Base-by-base conservation (phyloP, 805 yeast genomes). In the Barnettozyma vustinii region DNA sequence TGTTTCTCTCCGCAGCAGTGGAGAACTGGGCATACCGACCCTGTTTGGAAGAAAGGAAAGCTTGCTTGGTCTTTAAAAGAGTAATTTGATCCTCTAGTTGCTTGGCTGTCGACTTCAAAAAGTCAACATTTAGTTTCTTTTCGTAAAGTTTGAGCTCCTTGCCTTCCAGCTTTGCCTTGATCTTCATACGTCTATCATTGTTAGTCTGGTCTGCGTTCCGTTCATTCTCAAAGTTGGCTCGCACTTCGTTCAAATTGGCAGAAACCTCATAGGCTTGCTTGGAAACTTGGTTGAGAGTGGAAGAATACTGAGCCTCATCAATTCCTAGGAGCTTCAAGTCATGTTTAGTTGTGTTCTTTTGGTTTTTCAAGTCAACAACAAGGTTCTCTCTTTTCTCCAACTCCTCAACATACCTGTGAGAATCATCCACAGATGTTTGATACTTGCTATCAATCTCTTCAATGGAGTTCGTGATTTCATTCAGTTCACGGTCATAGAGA, bases 401-500 rank as follows among this genome's bases (percentile, higher is more conserved):
- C 19, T 80, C 79, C 32, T 71, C 67, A 27, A 83, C 72, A 48
- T 79, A 78, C 13, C 67, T 64, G 35, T 79, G 78, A 1, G 86
- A 77, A n/a, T 75, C 74, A 20, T 73, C 71, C 19, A 82, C 64
- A 5, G 77, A 66, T 9, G 68, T 65, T 21, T 74, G 71, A 55
- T 87, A 82, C 18, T 76, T 77, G 21, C 70, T 71, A 44, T 86
- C 92, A 40, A 85, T 68, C 15, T 64, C 68, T 46, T 81, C 90
- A 27, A 87, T 77, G 42, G 79, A 76, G 19, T 74, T 74, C 26
- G 76, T 78, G 23, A 88, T 68, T 37, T 80, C 83, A 41, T 71
- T 73, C 47, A 86, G 66, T 63, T 94, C 98, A 45, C 92, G 75
- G 60, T 86, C 94, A 59, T 81, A 81, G 9, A 91, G 66, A 32